Percentiles rank a stretch among this genome's conserved stretches.
phyloP scores from a whole-genome alignment of 352 stramenopile species.

The Pythium oligandrum region DNA sequence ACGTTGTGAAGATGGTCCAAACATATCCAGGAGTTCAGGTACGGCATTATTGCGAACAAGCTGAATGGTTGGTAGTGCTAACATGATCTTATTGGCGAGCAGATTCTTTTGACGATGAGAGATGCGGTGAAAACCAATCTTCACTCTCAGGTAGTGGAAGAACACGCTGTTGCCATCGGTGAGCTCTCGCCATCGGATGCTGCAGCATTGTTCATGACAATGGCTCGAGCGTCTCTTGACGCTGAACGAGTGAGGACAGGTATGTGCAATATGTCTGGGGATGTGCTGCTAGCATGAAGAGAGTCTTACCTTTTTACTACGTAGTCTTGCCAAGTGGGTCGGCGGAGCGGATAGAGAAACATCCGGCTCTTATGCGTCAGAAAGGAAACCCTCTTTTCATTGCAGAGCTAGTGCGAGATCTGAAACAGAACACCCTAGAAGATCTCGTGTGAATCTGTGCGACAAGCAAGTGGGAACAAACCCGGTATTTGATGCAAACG shows the following conservation, averaged over 20 bases:
- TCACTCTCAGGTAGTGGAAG: constrained; percentile 14
- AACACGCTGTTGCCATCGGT: constrained; percentile 21
- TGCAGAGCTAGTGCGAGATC: neutral
- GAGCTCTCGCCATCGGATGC: constrained; percentile 35
- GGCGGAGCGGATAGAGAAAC: constrained; percentile 16
- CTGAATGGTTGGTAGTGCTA: neutral
- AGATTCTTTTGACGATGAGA: constrained; percentile 20
- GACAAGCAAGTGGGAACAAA: too few relatives aligned
- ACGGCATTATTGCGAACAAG: constrained; percentile 1
- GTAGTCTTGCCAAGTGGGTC: constrained; percentile 18
- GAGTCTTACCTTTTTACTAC: constrained; percentile 1
- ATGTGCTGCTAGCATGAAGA: neutral
- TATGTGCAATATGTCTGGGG: constrained; percentile 18
- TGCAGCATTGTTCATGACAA: constrained; percentile 40
- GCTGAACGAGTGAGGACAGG: constrained; percentile 30
- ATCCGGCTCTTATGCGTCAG: constrained; percentile 23
- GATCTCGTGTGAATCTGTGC: too few relatives aligned
- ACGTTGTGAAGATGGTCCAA: constrained; percentile 31
- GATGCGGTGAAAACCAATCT: constrained; percentile 12
- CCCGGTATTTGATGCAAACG: too few relatives aligned
- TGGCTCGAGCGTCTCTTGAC: constrained; percentile 33
- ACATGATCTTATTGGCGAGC: constrained; percentile 1
- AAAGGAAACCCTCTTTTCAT: constrained; percentile 31
- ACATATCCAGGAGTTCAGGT: constrained; percentile 43
- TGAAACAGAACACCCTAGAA: too few relatives aligned